Evolutionary conservation across 2,329 filamentous ascomycete species (phyloP), one percentile per base, ranked within the genome.

Genomic region (Sporothrix pallida): DNA sequence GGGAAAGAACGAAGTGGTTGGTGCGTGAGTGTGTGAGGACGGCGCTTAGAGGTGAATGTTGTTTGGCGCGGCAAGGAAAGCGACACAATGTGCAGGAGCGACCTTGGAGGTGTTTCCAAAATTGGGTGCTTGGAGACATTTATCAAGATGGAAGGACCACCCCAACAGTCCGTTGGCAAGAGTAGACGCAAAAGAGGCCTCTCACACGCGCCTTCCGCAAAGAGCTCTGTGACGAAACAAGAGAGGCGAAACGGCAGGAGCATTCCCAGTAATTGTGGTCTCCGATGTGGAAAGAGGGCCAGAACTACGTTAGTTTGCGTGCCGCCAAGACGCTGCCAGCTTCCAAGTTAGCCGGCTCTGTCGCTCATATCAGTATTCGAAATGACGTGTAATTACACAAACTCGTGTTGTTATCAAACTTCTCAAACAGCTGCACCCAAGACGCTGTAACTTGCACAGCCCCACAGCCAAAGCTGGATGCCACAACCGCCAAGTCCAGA

Each of bases 1-100:
- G 67, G 31, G 65, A 62, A 73, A 46, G 8, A 50, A 48, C 67
- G 44, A 70, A 9, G 15, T 9, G 68, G 58, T 37, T 37, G 31
- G 44, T 42, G 63, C 15, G 54, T n/a, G 54, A 31, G 52, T 42
- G 54, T 26, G 70, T 46, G 46, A 74, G 60, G 72, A n/a, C 50
- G 74, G 75, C 75, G 75, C 75, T 72, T 76, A 76, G 52, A 58
- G 70, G 48, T 60, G 63, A 48, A 73, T 58, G 65, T 70, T 75
- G 74, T 75, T 75, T 76, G 74, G 74, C 74, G 75, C 74, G 72
- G 71, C 70, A 73, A 70, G 52, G 20, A 31, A 71, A 54, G 20
- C 17, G 56, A 31, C 65, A 70, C 42, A 70, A 44, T 7, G 62
- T 23, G 63, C 31, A 70, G 72, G 65, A 42, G 48, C 56, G 26